Evolutionary conservation across 116 monocot species (phyloP).

Genomic region (Cymodocea nodosa): DNA sequence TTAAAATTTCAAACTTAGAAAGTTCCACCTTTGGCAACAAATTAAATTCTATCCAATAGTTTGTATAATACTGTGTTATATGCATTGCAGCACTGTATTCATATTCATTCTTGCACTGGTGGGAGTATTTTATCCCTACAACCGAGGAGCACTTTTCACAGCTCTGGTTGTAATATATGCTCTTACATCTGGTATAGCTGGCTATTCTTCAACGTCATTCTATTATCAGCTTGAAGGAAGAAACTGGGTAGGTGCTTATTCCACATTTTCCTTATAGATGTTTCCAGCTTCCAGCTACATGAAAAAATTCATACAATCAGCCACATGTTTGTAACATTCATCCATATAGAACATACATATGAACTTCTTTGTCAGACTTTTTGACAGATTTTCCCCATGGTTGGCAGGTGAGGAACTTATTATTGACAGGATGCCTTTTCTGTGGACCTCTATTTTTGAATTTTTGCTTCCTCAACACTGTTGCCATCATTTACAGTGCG

Average conservation of each 20-base stretch:
- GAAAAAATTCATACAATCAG: no score
- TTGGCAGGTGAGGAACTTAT: slow-evolving; percentile 46
- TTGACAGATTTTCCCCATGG: background rate
- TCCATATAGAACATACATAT: no score
- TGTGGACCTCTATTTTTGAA: slow-evolving; percentile 50
- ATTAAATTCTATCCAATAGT: background rate
- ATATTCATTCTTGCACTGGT: slow-evolving; percentile 48
- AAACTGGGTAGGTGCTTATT: slow-evolving; percentile 29
- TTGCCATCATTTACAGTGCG: slow-evolving; percentile 44
- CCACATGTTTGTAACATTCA: no score
- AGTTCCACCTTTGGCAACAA: background rate
- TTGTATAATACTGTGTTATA: background rate
- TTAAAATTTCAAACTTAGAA: background rate
- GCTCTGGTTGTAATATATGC: slow-evolving; percentile 52
- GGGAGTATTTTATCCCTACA: slow-evolving; percentile 57
- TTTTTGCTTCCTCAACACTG: slow-evolving; percentile 54
- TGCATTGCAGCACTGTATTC: slow-evolving; percentile 29
- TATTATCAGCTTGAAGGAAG: slow-evolving; percentile 47
- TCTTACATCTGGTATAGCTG: slow-evolving; percentile 53
- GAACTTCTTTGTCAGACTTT: background rate
- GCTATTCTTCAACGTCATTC: slow-evolving; percentile 43
- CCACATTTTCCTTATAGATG: no score
- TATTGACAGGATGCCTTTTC: slow-evolving; percentile 49
- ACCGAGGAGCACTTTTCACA: slow-evolving; percentile 55
- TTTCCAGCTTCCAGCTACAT: no score